Conservation (phyloP, 495 filamentous ascomycete genomes). For the Xeromyces bisporus region DNA sequence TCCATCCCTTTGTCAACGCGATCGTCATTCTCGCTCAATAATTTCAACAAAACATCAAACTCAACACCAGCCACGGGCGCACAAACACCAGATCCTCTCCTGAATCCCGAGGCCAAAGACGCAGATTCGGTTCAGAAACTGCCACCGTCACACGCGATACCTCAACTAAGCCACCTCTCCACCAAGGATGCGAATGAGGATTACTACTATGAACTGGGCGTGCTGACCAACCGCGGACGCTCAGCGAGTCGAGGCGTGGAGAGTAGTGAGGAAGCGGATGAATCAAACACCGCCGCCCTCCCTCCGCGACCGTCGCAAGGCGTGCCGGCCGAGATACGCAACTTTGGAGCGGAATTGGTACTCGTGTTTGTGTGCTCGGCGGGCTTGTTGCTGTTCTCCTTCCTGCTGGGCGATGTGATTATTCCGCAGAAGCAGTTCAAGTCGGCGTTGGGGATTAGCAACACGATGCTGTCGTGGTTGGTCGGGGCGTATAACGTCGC, state of each 20-base stretch:
- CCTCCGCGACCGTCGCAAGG: slow-evolving; percentile 10
- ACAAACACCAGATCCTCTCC: slow-evolving; percentile 5
- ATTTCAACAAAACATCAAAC: neutral
- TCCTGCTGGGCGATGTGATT: slow-evolving; percentile 25
- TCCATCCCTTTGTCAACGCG: slow-evolving; percentile 2
- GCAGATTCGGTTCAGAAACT: slow-evolving; percentile 2
- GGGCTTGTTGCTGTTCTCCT: slow-evolving; percentile 29
- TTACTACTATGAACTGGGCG: slow-evolving; percentile 1
- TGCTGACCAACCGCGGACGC: neutral
- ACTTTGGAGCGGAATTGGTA: slow-evolving; percentile 19
- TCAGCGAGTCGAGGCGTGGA: neutral
- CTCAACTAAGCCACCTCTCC: neutral
- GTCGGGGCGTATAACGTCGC: slow-evolving; percentile 24
- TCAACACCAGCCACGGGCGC: slow-evolving; percentile 6
- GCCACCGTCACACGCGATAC: slow-evolving; percentile 2
- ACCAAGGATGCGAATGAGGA: slow-evolving; percentile 1
- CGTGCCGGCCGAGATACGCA: slow-evolving; percentile 19
- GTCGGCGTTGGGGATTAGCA: slow-evolving; percentile 18
- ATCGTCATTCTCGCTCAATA: slow-evolving; percentile 4
- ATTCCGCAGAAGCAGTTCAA: slow-evolving; percentile 21
- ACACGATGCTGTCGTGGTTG: slow-evolving; percentile 27
- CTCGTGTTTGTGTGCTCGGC: slow-evolving; percentile 28
- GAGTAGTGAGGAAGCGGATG: slow-evolving; percentile 1
- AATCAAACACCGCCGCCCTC: slow-evolving; percentile 2
- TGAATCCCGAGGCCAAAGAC: slow-evolving; percentile 1